phyloP scores from a whole-genome alignment of 192 early-diverging fungal genomes.

The Mortierella alpina region DNA sequence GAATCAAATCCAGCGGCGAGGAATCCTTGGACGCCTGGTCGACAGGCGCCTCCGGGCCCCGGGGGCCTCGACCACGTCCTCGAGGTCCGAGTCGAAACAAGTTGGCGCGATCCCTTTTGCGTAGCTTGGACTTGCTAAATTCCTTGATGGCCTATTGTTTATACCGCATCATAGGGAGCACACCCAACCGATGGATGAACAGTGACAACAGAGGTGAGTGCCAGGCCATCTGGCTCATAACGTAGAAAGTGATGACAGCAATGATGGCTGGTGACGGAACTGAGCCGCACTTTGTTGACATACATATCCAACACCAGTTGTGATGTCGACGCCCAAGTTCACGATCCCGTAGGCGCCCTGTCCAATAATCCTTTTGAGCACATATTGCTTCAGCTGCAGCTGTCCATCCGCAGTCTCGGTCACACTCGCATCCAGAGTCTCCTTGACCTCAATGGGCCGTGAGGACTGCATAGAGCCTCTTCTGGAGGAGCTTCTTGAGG shows the following conservation, averaged over 20 bases:
- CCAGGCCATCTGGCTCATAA: too few relatives aligned
- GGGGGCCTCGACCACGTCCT: constrained; percentile 65
- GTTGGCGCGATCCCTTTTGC: constrained; percentile 72
- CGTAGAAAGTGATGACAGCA: too few relatives aligned
- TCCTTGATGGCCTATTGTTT: constrained; percentile 91
- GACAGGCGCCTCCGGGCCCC: constrained; percentile 56
- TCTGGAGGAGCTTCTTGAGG: constrained; percentile 11
- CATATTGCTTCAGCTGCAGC: constrained; percentile 86
- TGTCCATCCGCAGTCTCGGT: constrained; percentile 76
- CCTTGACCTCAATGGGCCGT: constrained; percentile 22
- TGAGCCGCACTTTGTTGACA: not conserved
- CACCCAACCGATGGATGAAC: too few relatives aligned
- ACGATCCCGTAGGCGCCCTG: constrained; percentile 94
- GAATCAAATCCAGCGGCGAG: constrained; percentile 88
- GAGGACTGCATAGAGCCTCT: constrained; percentile 22
- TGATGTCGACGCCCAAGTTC: constrained; percentile 72
- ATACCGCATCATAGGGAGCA: too few relatives aligned
- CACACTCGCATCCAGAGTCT: constrained; percentile 66
- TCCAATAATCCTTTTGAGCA: constrained; percentile 81
- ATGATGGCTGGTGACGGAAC: too few relatives aligned
- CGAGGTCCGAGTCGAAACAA: constrained; percentile 57
- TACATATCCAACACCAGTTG: constrained; percentile 68
- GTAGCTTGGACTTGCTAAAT: constrained; percentile 88
- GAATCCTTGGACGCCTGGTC: not conserved
- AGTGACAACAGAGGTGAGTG: too few relatives aligned